Conservation (phyloP, 2,329 filamentous ascomycete genomes). For the Blumeria graminis region DNA sequence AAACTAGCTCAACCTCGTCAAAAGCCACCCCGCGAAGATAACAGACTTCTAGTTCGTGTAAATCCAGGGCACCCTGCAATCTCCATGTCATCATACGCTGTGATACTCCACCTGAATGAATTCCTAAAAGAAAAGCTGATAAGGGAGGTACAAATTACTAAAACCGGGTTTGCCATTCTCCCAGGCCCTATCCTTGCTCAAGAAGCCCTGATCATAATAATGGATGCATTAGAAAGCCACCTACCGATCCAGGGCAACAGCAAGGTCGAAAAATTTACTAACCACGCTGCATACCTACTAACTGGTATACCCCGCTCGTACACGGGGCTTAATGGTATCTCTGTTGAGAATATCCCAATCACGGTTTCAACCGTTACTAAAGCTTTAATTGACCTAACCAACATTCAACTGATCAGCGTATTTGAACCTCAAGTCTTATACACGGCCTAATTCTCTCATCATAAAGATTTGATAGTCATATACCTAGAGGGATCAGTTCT, state of each 20-base stretch:
- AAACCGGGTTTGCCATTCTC: background rate
- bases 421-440: background rate
- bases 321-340: background rate
- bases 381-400: background rate
- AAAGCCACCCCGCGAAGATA: background rate
- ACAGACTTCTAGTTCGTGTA: too few species aligned
- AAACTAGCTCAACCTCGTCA: too few species aligned
- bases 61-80: too few species aligned
- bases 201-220: background rate
- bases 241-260: background rate
- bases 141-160: too few species aligned
- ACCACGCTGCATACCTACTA: background rate
- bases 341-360: background rate
- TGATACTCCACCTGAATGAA: too few species aligned
- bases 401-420: background rate
- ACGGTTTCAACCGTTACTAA: background rate
- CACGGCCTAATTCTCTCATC: background rate
- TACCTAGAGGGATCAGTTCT: background rate
- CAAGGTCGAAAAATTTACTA: background rate
- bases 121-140: too few species aligned
- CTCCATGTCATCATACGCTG: too few species aligned
- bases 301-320: background rate
- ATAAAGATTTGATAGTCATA: background rate
- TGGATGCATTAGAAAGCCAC: background rate
- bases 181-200: background rate